Percentiles rank a stretch among this genome's conserved stretches.
These are phyloP conservation scores for Phtheirospermum japonicum DNA, from an alignment of 257 asterid species.

Conservation along the genomic window DNA sequence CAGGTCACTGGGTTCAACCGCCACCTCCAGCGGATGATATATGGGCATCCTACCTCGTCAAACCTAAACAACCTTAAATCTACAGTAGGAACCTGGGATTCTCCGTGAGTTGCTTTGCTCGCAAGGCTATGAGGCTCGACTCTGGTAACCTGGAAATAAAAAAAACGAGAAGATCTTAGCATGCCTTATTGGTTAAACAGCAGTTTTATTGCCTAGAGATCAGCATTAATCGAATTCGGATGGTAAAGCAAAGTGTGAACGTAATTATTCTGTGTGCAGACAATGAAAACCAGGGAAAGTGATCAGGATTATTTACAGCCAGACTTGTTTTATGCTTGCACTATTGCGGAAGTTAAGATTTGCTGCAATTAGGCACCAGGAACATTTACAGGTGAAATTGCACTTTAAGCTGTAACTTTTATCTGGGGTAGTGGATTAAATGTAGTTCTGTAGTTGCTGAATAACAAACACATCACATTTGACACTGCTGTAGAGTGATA, in stretches of 20 bases:
- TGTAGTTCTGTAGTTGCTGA: neutral
- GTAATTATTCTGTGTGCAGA: no score
- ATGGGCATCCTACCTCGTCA: conserved; percentile 87
- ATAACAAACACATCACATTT: neutral
- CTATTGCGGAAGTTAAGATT: neutral
- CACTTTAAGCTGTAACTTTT: neutral
- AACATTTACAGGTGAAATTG: neutral
- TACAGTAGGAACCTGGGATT: neutral
- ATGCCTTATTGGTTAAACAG: neutral
- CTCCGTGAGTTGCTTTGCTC: neutral
- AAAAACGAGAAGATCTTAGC: neutral
- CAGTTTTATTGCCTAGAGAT: neutral
- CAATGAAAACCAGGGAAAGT: neutral
- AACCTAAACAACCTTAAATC: conserved; percentile 35
- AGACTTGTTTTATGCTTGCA: neutral
- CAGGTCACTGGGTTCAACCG: conserved; percentile 92
- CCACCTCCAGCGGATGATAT: conserved; percentile 81
- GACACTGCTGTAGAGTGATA: neutral
- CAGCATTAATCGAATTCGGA: neutral
- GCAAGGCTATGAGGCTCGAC: neutral
- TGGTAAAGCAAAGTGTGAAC: neutral
- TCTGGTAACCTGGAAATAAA: neutral
- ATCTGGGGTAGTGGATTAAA: neutral
- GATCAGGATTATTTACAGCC: neutral
- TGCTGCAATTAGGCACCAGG: neutral